Evolutionary conservation across 169 alveolate genomes (phyloP).

Genomic region (Plasmodium gonderi): DNA sequence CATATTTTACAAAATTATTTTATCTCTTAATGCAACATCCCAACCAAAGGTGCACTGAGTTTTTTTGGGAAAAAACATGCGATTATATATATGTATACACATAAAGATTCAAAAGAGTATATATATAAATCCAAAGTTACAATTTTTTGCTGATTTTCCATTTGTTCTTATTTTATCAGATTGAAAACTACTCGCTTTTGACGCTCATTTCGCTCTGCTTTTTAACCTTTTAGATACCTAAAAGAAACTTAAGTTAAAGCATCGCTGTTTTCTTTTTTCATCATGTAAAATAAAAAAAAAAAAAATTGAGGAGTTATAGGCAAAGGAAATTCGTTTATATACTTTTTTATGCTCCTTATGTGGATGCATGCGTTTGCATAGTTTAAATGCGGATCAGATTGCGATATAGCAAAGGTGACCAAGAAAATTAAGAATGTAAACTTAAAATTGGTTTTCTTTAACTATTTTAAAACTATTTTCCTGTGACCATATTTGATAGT

Average conservation of each 20-base stretch:
- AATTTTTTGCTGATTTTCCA: neutral
- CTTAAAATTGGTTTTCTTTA: too few relatives aligned
- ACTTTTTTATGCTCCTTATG: neutral
- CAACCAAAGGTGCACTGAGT: too few relatives aligned
- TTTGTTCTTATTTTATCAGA: constrained; percentile 49
- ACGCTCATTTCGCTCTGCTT: constrained; percentile 64
- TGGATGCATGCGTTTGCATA: neutral
- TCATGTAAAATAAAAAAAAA: constrained; percentile 26
- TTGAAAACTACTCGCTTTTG: constrained; percentile 77
- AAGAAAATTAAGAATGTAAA: too few relatives aligned
- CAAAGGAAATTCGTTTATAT: neutral
- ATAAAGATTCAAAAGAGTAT: too few relatives aligned
- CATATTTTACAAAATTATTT: too few relatives aligned
- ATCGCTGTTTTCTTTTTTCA: constrained; percentile 60
- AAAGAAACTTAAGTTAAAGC: constrained; percentile 16
- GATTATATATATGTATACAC: too few relatives aligned
- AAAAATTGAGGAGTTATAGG: neutral
- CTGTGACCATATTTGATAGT: too few relatives aligned
- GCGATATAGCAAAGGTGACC: neutral
- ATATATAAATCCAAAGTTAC: too few relatives aligned
- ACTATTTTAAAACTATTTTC: too few relatives aligned
- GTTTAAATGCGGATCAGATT: neutral
- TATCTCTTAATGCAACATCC: too few relatives aligned
- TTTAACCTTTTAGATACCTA: constrained; percentile 3
- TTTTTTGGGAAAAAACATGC: too few relatives aligned